These are phyloP conservation scores for Trichoderma brevicompactum DNA, from an alignment of 2,329 filamentous ascomycete species.

Conservation along the genomic window DNA sequence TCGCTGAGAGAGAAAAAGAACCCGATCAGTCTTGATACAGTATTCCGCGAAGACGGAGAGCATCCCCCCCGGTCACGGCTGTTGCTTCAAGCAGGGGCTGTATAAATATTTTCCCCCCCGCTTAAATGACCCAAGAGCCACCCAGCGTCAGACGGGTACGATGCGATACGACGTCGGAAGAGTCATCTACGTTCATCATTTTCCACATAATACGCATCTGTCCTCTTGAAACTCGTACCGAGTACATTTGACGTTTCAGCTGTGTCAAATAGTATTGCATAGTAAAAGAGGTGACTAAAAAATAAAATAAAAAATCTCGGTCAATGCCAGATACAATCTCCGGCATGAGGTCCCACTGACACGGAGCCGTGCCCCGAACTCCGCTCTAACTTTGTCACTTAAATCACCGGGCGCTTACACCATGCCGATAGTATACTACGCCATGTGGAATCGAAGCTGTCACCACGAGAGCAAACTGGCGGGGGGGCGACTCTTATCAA, in stretches of 20 bases:
- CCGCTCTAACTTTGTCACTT: not conserved
- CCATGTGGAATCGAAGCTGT: too few species aligned
- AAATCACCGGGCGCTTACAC: not conserved
- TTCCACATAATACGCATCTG: not conserved
- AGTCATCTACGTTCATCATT: not conserved
- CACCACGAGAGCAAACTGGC: too few species aligned
- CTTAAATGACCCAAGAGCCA: not conserved
- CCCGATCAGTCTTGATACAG: not conserved
- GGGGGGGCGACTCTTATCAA: too few species aligned
- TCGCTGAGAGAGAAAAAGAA: not conserved
- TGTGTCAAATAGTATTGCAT: not conserved
- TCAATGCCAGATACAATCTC: not conserved
- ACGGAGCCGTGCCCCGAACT: slow-evolving; percentile 17
- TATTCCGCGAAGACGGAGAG: not conserved
- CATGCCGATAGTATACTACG: not conserved
- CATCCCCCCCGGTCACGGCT: not conserved
- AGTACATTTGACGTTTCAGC: not conserved
- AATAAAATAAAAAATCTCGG: not conserved
- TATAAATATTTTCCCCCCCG: not conserved
- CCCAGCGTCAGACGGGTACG: not conserved
- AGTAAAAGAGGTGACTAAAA: not conserved
- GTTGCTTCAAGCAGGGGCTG: not conserved
- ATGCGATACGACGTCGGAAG: too few species aligned
- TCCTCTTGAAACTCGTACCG: not conserved
- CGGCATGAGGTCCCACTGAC: slow-evolving; percentile 5